A percentile compares a stretch with the other conserved stretches of the same genome.
Conservation (phyloP, 805 yeast species). For the Candida piceae region DNA sequence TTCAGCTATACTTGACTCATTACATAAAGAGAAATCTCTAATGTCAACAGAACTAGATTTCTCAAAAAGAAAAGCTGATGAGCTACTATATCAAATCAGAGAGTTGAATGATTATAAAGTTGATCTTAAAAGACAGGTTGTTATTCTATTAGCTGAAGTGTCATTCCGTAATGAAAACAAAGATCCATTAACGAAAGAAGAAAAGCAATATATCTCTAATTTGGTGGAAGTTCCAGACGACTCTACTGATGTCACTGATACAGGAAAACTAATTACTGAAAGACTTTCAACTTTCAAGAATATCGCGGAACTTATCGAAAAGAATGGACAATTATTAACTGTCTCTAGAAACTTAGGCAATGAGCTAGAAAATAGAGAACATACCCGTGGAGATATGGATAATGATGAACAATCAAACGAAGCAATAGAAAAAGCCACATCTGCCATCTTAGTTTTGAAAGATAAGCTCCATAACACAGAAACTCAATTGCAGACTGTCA, state of each 20-base stretch:
- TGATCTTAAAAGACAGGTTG: conserved; percentile 83
- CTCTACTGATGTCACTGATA: conserved; percentile 45
- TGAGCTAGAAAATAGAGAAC: conserved; percentile 61
- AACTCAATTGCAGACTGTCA: conserved; percentile 46
- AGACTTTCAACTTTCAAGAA: conserved; percentile 67
- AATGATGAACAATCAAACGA: conserved; percentile 17
- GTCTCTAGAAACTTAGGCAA: conserved; percentile 69
- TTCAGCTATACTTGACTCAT: conserved; percentile 48
- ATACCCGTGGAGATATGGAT: conserved; percentile 48
- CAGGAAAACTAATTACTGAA: conserved; percentile 66
- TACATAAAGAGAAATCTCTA: conserved; percentile 39
- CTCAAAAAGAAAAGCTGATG: conserved; percentile 31
- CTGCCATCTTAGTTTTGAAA: conserved; percentile 60
- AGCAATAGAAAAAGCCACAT: conserved; percentile 43
- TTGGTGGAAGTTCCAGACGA: conserved; percentile 34
- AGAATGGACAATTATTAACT: conserved; percentile 66
- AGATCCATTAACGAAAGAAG: conserved; percentile 58
- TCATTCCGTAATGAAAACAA: conserved; percentile 51
- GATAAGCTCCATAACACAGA: conserved; percentile 50
- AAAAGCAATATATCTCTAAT: conserved; percentile 56
- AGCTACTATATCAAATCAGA: conserved; percentile 41
- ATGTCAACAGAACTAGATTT: conserved; percentile 15
- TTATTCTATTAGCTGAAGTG: conserved; percentile 62
- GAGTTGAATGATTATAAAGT: conserved; percentile 51
- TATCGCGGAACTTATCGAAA: conserved; percentile 62